Conservation (phyloP, 2,329 filamentous ascomycete species). For the Chaetomiaceae sp. region DNA sequence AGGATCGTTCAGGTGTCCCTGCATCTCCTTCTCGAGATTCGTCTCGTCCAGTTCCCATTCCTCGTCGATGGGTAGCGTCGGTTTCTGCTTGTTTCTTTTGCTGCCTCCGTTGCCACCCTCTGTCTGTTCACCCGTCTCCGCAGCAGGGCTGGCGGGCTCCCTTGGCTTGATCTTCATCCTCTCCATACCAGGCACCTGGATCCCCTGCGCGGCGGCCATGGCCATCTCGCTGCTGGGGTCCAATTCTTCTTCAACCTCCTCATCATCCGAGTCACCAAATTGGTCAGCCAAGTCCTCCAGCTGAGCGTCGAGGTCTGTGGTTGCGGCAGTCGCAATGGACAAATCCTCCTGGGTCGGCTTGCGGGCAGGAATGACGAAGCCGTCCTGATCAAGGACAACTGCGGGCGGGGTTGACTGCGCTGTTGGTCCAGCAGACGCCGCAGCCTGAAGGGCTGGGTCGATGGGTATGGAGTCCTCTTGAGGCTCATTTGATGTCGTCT, state of each 20-base stretch:
- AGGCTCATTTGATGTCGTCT: slow-evolving; percentile 12
- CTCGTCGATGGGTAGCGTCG: slow-evolving; percentile 50
- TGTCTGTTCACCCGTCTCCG: too few relatives aligned
- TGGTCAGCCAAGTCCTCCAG: slow-evolving; percentile 36
- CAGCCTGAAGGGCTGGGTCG: slow-evolving; percentile 10
- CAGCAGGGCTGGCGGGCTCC: not conserved
- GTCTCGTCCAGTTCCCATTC: slow-evolving; percentile 61
- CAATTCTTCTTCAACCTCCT: slow-evolving; percentile 7
- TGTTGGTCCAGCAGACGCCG: slow-evolving; percentile 26
- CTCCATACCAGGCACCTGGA: slow-evolving; percentile 22
- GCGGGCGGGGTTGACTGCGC: slow-evolving; percentile 21
- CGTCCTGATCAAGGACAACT: slow-evolving; percentile 52
- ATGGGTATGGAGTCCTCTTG: not conserved
- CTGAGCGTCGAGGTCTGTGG: slow-evolving; percentile 18
- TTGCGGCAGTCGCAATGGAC: slow-evolving; percentile 15
- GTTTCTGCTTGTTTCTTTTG: slow-evolving; percentile 29
- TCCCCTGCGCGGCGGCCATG: slow-evolving; percentile 27
- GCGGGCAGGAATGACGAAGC: slow-evolving; percentile 58
- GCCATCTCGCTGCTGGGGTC: slow-evolving; percentile 28
- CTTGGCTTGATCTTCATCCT: slow-evolving; percentile 19
- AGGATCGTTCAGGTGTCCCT: slow-evolving; percentile 62
- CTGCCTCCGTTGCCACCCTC: slow-evolving; percentile 5
- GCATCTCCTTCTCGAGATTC: slow-evolving; percentile 65
- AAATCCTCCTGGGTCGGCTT: slow-evolving; percentile 20
- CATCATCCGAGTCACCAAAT: slow-evolving; percentile 35